Conservation (phyloP, 2,329 filamentous ascomycete species). For the Magnaporthiopsis rhizophila region DNA sequence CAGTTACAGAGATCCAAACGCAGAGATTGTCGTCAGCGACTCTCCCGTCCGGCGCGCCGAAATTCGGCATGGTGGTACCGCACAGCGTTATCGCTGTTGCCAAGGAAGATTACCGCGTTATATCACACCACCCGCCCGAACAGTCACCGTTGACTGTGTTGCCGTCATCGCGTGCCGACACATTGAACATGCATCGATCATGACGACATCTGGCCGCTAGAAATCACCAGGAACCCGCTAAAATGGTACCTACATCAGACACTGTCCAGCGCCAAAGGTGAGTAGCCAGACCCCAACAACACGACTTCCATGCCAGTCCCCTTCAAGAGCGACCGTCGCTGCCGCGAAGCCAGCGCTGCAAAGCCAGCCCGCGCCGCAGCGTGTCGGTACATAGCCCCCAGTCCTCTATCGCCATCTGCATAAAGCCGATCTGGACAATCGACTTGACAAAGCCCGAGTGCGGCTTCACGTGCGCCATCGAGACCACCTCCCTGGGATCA, state of each 20-base stretch:
- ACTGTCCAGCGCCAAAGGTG: no score
- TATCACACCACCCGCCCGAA: neutral
- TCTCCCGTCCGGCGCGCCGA: neutral
- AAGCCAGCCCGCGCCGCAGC: conserved; percentile 8
- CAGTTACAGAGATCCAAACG: no score
- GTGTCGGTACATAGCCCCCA: conserved; percentile 9
- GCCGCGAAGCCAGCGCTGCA: conserved; percentile 11
- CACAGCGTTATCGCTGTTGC: neutral
- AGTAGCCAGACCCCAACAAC: no score
- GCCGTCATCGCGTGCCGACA: no score
- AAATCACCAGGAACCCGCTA: neutral
- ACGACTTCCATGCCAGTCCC: no score
- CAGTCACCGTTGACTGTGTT: no score
- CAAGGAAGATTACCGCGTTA: no score
- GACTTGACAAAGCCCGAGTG: conserved; percentile 7
- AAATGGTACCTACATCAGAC: neutral
- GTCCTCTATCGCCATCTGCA: conserved; percentile 12
- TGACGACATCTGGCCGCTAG: neutral
- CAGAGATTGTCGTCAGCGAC: neutral
- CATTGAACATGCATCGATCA: neutral
- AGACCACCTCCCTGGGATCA: neutral
- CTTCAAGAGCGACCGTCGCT: neutral
- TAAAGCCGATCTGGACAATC: conserved; percentile 11
- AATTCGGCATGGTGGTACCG: neutral
- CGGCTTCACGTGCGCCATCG: conserved; percentile 1